Percentiles rank a stretch among this genome's conserved stretches.
phyloP scores from a whole-genome alignment of 176 grass and related monocot species.

The Musa beccarii region DNA sequence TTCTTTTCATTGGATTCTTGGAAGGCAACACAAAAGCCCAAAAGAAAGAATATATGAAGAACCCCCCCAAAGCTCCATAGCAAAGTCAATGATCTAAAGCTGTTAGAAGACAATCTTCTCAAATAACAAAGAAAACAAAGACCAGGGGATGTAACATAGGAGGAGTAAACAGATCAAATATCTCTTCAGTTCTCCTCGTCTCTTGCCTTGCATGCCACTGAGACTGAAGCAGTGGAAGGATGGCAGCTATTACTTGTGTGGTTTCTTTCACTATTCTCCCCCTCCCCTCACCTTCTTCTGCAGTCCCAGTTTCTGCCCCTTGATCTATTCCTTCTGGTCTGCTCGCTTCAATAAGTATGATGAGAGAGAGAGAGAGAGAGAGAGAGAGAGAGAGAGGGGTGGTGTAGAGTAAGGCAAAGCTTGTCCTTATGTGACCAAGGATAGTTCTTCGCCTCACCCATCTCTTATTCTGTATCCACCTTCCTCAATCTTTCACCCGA shows the following conservation, averaged over 20 bases:
- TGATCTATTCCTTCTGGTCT: too few species aligned
- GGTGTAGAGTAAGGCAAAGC: not conserved
- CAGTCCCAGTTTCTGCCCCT: too few species aligned
- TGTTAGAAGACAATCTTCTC: not conserved
- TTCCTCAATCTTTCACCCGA: not conserved
- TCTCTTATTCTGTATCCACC: not conserved
- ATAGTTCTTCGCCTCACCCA: not conserved
- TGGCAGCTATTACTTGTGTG: too few species aligned
- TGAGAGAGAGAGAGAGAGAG: not conserved
- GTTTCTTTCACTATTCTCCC: too few species aligned
- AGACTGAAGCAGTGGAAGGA: too few species aligned
- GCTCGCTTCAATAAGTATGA: not conserved
- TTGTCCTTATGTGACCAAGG: not conserved
- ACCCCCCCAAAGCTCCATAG: slow-evolving; percentile 34
- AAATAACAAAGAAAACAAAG: slow-evolving; percentile 32
- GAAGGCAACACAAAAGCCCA: slow-evolving; percentile 26
- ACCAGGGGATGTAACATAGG: not conserved
- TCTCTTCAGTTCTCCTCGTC: too few species aligned
- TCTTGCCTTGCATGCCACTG: too few species aligned
- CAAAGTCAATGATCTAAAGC: not conserved
- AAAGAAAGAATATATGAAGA: not conserved
- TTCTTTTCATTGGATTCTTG: slow-evolving; percentile 18
- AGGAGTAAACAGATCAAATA: too few species aligned
- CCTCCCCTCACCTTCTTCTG: too few species aligned
- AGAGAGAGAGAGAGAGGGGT: not conserved